These are phyloP conservation scores for Phycomyces nitens DNA, from an alignment of 192 early-diverging fungal species.

Conservation along the genomic window DNA sequence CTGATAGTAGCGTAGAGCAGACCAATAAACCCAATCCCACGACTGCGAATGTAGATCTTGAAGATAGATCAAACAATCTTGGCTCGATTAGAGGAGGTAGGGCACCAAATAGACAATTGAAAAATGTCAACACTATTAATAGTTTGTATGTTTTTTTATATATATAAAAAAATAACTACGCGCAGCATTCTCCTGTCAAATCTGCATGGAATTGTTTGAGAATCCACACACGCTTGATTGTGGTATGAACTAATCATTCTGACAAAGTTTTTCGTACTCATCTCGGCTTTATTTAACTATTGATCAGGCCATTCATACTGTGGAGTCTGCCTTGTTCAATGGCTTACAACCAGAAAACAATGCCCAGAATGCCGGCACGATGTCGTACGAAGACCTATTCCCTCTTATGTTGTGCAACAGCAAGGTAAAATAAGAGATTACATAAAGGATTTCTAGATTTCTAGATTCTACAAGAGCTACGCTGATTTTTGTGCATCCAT, in stretches of 20 bases:
- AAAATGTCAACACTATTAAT: too few species aligned
- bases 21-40: too few species aligned
- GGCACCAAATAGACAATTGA: too few species aligned
- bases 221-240: conserved; percentile 13
- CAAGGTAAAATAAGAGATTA: conserved; percentile 1
- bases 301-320: background rate
- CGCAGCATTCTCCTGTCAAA: background rate
- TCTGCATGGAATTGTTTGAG: conserved; percentile 5
- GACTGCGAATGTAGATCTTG: too few species aligned
- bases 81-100: too few species aligned
- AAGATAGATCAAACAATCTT: too few species aligned
- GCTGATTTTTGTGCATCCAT: too few species aligned
- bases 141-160: too few species aligned
- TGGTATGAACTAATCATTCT: background rate
- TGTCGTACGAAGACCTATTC: conserved; percentile 2
- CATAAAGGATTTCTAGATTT: background rate
- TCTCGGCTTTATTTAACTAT: too few species aligned
- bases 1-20: background rate
- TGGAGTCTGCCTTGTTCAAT: conserved; percentile 3
- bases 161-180: too few species aligned
- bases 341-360: conserved; percentile 9
- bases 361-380: conserved; percentile 7
- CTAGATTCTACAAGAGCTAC: too few species aligned
- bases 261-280: conserved; percentile 1
- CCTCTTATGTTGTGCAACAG: conserved; percentile 6